phyloP scores from a whole-genome alignment of 768 basidiomycete species.

The Tulasnella sp. region DNA sequence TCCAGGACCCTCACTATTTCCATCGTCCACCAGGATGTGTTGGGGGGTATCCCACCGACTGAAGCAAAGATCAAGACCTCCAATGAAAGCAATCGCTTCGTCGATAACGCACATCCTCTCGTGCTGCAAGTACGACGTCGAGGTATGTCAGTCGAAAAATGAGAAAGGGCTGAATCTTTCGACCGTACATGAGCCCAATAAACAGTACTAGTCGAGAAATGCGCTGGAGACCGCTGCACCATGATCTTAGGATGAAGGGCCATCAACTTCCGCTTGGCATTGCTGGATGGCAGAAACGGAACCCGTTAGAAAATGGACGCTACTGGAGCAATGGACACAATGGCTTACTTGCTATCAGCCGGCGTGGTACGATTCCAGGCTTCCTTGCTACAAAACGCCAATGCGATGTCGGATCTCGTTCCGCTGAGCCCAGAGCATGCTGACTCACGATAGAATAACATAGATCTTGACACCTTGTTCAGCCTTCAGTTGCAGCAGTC shows the following conservation, averaged over 20 bases:
- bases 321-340: background rate
- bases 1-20: slow-evolving; percentile 42
- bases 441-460: slow-evolving; percentile 80
- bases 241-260: slow-evolving; percentile 85
- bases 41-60: slow-evolving; percentile 98
- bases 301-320: background rate
- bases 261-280: slow-evolving; percentile 75
- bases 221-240: slow-evolving; percentile 94
- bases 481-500: slow-evolving; percentile 79
- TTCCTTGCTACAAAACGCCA: slow-evolving; percentile 57
- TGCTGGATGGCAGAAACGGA: slow-evolving; percentile 38
- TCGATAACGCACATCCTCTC: slow-evolving; percentile 98
- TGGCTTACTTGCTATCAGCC: slow-evolving; percentile 81
- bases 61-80: slow-evolving; percentile 90
- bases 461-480: slow-evolving; percentile 93
- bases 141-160: too few relatives aligned
- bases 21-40: slow-evolving; percentile 82
- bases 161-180: too few relatives aligned
- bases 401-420: too few relatives aligned
- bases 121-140: slow-evolving; percentile 48
- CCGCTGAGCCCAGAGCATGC: background rate
- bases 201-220: slow-evolving; percentile 94
- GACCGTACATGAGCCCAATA: slow-evolving; percentile 99
- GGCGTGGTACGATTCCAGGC: slow-evolving; percentile 93
- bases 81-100: slow-evolving; percentile 96